Base-by-base conservation (phyloP, 352 stramenopile genomes). In the Pythium dissotocum region DNA sequence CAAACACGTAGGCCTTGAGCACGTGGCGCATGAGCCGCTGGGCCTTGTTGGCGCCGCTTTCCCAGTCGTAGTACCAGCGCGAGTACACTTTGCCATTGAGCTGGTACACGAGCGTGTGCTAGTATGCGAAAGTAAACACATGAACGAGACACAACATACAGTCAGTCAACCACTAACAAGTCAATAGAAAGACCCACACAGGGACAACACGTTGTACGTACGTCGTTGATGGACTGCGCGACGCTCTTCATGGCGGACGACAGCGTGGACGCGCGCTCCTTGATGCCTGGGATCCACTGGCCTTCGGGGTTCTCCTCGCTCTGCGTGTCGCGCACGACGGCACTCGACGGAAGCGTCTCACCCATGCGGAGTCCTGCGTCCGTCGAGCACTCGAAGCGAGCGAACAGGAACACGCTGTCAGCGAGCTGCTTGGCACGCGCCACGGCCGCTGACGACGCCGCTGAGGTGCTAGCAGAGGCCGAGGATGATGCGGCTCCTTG, bases 281-380 rank as follows among this genome's bases (percentile, higher is more conserved):
- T 67, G 0, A 77, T 49, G 2, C 79, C 81, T 0, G 78, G 69
- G 49, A 91, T 86, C 83, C 83, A 91, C 36, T 75, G 69, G 2
- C 83, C 78, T 18, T 88, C 80, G 5, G 83, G 67, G 61, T 90
- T 89, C 46, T 67, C 77, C 32, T 90, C 82, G 7, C 70, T 83
- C 65, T 91, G 83, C 32, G 73, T 72, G 12, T 48, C 67, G 3
- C 46, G 59, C 6, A 70, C 57, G 18, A 91, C 76, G 28, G 67
- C 72, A 35, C 73, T 68, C 32, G 85, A 70, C 6, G 83, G 64
- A n/a, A 91, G 65, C 54, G 60, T 77, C 26, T 89, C 78, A 5
- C 83, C 79, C 0, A 77, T 36, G 21, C 67, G 65, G 32, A 82
- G 63, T 10, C 72, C 69, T 6, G 62, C 48, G 48, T 82, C 75